phyloP scores from a whole-genome alignment of 805 yeast genomes.

The Candida railenensis region DNA sequence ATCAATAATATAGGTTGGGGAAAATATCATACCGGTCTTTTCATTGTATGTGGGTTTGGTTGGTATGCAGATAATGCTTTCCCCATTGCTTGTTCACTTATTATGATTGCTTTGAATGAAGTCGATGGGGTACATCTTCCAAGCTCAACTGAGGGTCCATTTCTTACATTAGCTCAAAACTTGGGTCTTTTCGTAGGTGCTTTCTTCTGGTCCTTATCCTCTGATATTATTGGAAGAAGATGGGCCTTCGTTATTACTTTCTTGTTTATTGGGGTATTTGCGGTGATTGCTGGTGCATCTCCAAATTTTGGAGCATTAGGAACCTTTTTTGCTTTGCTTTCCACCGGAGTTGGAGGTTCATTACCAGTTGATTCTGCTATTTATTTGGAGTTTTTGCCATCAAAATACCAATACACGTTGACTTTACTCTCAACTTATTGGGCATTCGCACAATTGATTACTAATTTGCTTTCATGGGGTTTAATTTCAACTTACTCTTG shows the following conservation, averaged over 20 bases:
- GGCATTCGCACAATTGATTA: conserved; percentile 62
- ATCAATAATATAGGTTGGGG: conserved; percentile 42
- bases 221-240: conserved; percentile 30
- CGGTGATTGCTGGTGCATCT: conserved; percentile 27
- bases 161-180: conserved; percentile 44
- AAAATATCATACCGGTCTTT: conserved; percentile 47
- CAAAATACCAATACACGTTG: conserved; percentile 23
- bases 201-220: conserved; percentile 27
- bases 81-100: conserved; percentile 36
- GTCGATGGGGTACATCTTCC: conserved; percentile 32
- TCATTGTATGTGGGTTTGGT: conserved; percentile 58
- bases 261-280: conserved; percentile 24
- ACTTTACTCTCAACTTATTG: conserved; percentile 51
- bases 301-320: conserved; percentile 29
- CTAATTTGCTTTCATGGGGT: conserved; percentile 55
- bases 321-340: conserved; percentile 24
- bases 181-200: conserved; percentile 34
- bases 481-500: conserved; percentile 52
- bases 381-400: conserved; percentile 28
- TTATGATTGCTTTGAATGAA: conserved; percentile 29
- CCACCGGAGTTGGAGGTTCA: conserved; percentile 33
- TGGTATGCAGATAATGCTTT: conserved; percentile 49
- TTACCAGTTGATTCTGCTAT: conserved; percentile 32
- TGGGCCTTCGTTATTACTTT: conserved; percentile 31
- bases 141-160: conserved; percentile 25